These are phyloP conservation scores for Fomitopsis serialis DNA, from an alignment of 768 basidiomycete species.

Conservation along the genomic window DNA sequence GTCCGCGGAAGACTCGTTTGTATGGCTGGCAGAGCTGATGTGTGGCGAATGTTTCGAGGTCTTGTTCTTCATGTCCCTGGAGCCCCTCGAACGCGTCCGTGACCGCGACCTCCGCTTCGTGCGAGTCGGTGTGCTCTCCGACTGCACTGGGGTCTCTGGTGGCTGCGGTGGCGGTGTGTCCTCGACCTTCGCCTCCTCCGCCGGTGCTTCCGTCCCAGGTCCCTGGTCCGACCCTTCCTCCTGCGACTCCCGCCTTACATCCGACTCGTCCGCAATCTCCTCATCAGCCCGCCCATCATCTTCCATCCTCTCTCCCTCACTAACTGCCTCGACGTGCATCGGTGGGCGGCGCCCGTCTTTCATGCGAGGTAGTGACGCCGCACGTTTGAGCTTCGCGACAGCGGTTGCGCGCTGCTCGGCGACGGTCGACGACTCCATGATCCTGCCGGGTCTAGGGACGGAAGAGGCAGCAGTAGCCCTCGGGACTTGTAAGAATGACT, in stretches of 20 bases:
- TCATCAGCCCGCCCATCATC: conserved; percentile 32
- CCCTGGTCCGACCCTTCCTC: conserved; percentile 7
- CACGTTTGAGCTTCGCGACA: conserved; percentile 86
- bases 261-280: conserved; percentile 23
- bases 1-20: conserved; percentile 69
- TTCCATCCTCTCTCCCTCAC: conserved; percentile 67
- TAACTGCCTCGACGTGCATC: conserved; percentile 79
- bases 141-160: conserved; percentile 24
- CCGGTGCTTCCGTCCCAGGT: conserved; percentile 5
- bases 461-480: conserved; percentile 15
- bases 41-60: conserved; percentile 41
- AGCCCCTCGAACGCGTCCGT: conserved; percentile 52
- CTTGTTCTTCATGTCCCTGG: conserved; percentile 69
- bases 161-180: conserved; percentile 12
- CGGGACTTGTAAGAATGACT: conserved; percentile 22
- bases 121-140: conserved; percentile 37
- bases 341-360: conserved; percentile 86
- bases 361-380: conserved; percentile 87
- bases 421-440: conserved; percentile 38
- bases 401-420: conserved; percentile 83
- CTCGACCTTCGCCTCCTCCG: conserved; percentile 13
- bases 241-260: conserved; percentile 5
- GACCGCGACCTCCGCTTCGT: conserved; percentile 72
- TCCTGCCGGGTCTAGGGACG: conserved; percentile 13
- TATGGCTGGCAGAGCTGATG: conserved; percentile 36